Conservation (phyloP, 1,139 yeast species). For the Taiozyma sp. region DNA sequence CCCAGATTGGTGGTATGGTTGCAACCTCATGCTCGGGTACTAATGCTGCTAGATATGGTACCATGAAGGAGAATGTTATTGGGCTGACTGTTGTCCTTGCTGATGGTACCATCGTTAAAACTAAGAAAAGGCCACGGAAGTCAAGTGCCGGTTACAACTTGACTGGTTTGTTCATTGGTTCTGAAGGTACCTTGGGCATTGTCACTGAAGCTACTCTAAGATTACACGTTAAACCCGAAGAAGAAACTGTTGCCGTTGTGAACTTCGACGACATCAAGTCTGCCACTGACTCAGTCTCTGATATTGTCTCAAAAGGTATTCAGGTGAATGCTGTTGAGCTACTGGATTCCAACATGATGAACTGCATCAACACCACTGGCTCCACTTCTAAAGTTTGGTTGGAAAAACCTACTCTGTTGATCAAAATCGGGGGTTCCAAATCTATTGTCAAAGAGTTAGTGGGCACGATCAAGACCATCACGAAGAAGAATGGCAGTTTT, state of each 20-base stretch:
- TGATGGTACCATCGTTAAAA: conserved; percentile 63
- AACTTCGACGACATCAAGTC: conserved; percentile 47
- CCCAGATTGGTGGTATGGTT: conserved; percentile 64
- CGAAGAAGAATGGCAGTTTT: conserved; percentile 34
- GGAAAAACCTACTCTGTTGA: conserved; percentile 57
- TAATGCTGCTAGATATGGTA: conserved; percentile 65
- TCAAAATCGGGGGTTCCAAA: conserved; percentile 59
- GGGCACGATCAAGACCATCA: conserved; percentile 34
- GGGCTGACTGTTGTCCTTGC: conserved; percentile 59
- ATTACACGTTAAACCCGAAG: conserved; percentile 56
- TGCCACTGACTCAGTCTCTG: conserved; percentile 56
- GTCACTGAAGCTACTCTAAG: conserved; percentile 71
- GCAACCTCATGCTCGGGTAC: conserved; percentile 73
- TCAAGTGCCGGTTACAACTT: conserved; percentile 75
- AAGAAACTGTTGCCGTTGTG: conserved; percentile 62
- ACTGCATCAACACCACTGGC: conserved; percentile 39
- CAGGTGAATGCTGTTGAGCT: conserved; percentile 62
- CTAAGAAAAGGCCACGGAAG: conserved; percentile 66
- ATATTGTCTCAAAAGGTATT: conserved; percentile 47
- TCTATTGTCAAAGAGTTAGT: conserved; percentile 41
- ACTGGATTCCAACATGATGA: conserved; percentile 53
- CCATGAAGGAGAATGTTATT: conserved; percentile 61
- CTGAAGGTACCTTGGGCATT: conserved; percentile 74
- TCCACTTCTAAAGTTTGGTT: conserved; percentile 39
- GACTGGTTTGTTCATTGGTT: conserved; percentile 61